Evolutionary conservation across 495 filamentous ascomycete genomes (phyloP), one percentile per base, ranked within the genome.

Genomic region (Penicillium subrubescens): DNA sequence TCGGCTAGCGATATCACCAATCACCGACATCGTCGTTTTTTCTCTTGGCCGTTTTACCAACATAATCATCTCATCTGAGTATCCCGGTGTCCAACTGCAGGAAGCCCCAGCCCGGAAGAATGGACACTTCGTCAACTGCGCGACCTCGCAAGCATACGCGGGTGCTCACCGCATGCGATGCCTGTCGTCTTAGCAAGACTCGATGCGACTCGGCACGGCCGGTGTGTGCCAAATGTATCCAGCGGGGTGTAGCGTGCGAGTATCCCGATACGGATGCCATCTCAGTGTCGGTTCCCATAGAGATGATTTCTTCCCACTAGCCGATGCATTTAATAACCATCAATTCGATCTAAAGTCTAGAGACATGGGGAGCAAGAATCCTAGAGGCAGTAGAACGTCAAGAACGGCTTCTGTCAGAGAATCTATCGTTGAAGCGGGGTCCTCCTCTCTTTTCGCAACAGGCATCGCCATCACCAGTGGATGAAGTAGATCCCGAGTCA

Each of bases 141-240:
- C 65, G 44, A 65, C 67, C 72, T 56, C 70, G 68, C 52, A 74
- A 69, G 63, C 68, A 74, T 66, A 73, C 72, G 53, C 71, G 72
- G 34, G 70, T 74, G 44, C 60, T 74, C 39, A 72, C 65, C 21
- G 72, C 72, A 8, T 74, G 72, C 70, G 67, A 74, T 62, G 70
- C 67, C 41, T 74, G 72, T 67, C 70, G 72, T 4, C 57, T 73
- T 46, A 73, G 70, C 61, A 74, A 74, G 65, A 74, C 72, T 37
- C 70, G 72, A 34, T 74, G 72, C 35, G 72, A 74, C 44, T 73
- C 70, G 15, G 70, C 65, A 27, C 62, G 70, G 37, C 72, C 72
- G 55, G 63, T 68, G 52, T 74, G 72, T 60, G 67, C 67, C 55
- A 74, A 74, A 63, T 74, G 72, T 63, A 55, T 69, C 31, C 66